Conservation (phyloP, 345 rosid genomes). For the Durio zibethinus region DNA sequence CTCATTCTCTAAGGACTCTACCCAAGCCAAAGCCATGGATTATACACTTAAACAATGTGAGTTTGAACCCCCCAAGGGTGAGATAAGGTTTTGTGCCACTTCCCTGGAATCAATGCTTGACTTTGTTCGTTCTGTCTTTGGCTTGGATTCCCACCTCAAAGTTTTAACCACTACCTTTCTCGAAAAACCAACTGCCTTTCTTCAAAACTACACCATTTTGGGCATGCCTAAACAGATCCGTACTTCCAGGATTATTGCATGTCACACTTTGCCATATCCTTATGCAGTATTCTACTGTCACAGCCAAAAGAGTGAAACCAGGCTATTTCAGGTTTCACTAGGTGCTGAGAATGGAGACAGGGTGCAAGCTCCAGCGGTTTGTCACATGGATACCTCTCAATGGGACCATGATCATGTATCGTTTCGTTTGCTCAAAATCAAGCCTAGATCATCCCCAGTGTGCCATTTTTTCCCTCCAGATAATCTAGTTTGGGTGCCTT, state of each 20-base stretch:
- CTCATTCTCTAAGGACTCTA: conserved; percentile 51
- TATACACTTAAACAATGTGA: conserved; percentile 55
- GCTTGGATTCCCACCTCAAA: conserved; percentile 29
- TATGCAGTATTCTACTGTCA: conserved; percentile 72
- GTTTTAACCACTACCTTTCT: conserved; percentile 40
- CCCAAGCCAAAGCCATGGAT: conserved; percentile 65
- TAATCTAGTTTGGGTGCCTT: conserved; percentile 60
- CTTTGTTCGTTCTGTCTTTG: conserved; percentile 35
- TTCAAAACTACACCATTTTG: conserved; percentile 50
- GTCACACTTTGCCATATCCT: conserved; percentile 69
- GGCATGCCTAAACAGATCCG: conserved; percentile 31
- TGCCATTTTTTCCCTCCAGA: conserved; percentile 71
- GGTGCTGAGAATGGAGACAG: conserved; percentile 47
- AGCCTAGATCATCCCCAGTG: conserved; percentile 58
- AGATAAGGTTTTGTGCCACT: conserved; percentile 52
- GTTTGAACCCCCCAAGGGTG: conserved; percentile 40
- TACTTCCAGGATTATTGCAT: conserved; percentile 38
- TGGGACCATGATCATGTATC: conserved; percentile 62
- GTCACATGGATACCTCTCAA: conserved; percentile 79
- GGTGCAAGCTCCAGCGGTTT: conserved; percentile 50
- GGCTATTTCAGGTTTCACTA: conserved; percentile 38
- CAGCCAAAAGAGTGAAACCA: conserved; percentile 31
- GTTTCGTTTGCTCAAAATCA: conserved; percentile 47
- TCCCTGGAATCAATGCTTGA: conserved; percentile 76
- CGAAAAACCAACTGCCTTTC: neutral